Base-by-base conservation (phyloP, 257 asterid genomes). In the Euphrasia confusa region DNA sequence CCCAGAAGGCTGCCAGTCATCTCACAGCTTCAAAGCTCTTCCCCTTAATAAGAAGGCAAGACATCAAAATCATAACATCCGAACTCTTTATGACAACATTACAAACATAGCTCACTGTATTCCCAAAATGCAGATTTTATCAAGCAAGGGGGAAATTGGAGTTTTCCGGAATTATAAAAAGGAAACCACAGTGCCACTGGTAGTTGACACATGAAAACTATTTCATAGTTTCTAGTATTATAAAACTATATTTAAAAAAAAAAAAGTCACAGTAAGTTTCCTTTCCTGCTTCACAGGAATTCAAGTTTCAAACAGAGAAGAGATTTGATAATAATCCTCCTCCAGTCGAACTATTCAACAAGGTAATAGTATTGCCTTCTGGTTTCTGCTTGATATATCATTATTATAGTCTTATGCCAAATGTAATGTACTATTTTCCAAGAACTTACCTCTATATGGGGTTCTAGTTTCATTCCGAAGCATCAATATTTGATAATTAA, bases 71-170 rank as follows among this genome's bases (percentile, higher is more conserved):
- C 24, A 13, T 64, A 57, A 7, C 57, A n/a, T 30, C 18, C 55
- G 11, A 60, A 37, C 45, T 64, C 61, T 53, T 53, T 53, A 24
- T 53, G 58, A 14, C 58, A 1, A 53, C 33, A 7, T 53, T 13
- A 6, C 10, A 37, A 48, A 35, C 42, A 17, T 18, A 35, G 62
- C 12, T 28, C 55, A 47, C 45, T 17, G 8, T 53, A 7, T 47
- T 45, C 26, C 28, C 32, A 21, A 37, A 27, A 42, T 66, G 49
- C 83, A 86, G 99, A 83, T 92, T 65, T 74, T 92, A 64, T 76
- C 87, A 30, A 89, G 99, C 86, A 92, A 84, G 82, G 99, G 97
- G 60, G 95, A 86, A 52, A 74, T 84, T 62, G 99, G 97, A 44
- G 69, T 86, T 68, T 84, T 81, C 58, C 76, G 89, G 27, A 89